Conservation (phyloP, 2,329 filamentous ascomycete genomes). For the Pleurostoma richardsiae region DNA sequence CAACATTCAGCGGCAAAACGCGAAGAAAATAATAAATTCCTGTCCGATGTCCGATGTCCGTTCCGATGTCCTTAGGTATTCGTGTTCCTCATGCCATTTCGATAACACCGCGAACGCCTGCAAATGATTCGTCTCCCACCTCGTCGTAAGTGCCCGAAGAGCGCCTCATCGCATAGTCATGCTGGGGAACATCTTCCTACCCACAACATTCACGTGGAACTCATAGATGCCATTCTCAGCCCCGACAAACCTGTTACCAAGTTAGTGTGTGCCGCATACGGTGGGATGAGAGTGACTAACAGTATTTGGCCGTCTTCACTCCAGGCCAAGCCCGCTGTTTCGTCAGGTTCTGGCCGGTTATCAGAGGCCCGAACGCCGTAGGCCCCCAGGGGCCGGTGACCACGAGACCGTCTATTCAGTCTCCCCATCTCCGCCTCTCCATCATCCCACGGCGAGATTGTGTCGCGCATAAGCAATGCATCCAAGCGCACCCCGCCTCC, state of each 20-base stretch:
- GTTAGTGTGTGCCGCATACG: conserved; percentile 11
- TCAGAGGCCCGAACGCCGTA: not conserved
- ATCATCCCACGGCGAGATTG: no score
- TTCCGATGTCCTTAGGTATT: no score
- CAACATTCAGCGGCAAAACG: no score
- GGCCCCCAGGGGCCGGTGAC: no score
- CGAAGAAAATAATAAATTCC: no score
- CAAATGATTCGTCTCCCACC: not conserved
- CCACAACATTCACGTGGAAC: conserved; percentile 59
- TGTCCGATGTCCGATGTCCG: no score
- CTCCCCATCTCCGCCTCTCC: no score
- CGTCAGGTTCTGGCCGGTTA: conserved; percentile 41
- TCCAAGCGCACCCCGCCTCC: no score
- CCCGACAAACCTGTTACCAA: conserved; percentile 47
- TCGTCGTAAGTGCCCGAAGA: not conserved
- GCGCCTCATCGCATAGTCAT: conserved; percentile 42
- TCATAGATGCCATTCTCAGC: conserved; percentile 71
- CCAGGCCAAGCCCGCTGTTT: conserved; percentile 59
- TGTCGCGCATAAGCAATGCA: no score
- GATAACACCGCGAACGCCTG: not conserved
- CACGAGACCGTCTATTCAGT: no score
- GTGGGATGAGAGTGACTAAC: conserved; percentile 26
- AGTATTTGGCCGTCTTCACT: conserved; percentile 54
- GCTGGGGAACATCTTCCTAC: conserved; percentile 54
- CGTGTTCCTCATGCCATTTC: no score